A percentile compares a stretch with the other conserved stretches of the same genome.
Conservation (phyloP, 2,329 filamentous ascomycete genomes). For the Amesomyces nigricolor region DNA sequence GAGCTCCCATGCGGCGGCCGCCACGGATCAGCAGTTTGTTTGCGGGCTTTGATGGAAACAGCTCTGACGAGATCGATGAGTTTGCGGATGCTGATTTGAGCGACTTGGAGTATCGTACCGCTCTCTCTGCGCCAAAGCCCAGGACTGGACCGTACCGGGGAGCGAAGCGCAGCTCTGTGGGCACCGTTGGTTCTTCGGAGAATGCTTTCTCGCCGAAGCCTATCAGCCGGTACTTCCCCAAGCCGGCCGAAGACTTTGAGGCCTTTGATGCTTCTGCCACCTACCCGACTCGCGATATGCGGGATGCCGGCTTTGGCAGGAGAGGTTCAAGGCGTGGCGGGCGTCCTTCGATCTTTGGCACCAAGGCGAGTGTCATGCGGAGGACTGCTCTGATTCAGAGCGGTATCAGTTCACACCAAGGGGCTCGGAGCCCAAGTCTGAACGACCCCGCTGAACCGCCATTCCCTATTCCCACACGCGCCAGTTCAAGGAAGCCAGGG, state of each 20-base stretch:
- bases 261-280: conserved; percentile 18
- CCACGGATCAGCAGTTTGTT: conserved; percentile 80
- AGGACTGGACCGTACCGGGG: conserved; percentile 35
- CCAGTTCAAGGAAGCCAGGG: conserved; percentile 74
- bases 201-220: conserved; percentile 31
- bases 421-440: conserved; percentile 60
- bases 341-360: conserved; percentile 31
- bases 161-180: conserved; percentile 40
- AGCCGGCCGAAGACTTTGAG: conserved; percentile 17
- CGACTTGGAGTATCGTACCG: conserved; percentile 63
- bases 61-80: conserved; percentile 61
- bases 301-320: conserved; percentile 23
- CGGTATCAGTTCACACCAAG: conserved; percentile 64
- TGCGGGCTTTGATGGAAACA: conserved; percentile 71
- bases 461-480: conserved; percentile 84
- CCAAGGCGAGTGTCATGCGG: conserved; percentile 60
- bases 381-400: conserved; percentile 76
- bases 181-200: conserved; percentile 41
- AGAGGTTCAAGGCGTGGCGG: conserved; percentile 23
- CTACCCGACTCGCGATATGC: conserved; percentile 19
- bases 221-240: conserved; percentile 24
- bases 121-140: conserved; percentile 57
- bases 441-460: conserved; percentile 63
- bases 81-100: conserved; percentile 56
- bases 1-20: conserved; percentile 59